phyloP scores from a whole-genome alignment of 1,284 basidiomycete genomes.

The Sphagnurus paluster region DNA sequence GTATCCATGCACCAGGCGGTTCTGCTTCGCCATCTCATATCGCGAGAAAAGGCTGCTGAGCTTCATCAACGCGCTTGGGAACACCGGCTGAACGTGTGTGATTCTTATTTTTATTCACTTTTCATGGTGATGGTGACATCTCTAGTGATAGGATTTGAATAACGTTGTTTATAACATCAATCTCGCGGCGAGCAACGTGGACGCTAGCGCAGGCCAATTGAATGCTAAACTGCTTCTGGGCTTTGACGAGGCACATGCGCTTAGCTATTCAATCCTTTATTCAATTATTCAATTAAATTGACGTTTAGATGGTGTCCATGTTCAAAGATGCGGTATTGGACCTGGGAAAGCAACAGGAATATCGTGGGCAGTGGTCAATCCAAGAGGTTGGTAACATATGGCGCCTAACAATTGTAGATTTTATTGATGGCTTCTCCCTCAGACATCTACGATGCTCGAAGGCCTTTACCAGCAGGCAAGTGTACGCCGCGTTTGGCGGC shows the following conservation, averaged over 20 bases:
- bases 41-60: slow-evolving; percentile 40
- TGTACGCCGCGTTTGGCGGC: background rate
- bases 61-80: slow-evolving; percentile 20
- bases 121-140: too few relatives aligned
- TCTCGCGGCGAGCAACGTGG: slow-evolving; percentile 6
- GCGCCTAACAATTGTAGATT: background rate
- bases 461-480: slow-evolving; percentile 16
- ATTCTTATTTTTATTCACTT: too few relatives aligned
- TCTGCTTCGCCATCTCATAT: slow-evolving; percentile 47
- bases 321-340: slow-evolving; percentile 4
- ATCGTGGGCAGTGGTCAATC: slow-evolving; percentile 2
- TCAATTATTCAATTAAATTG: too few relatives aligned
- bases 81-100: slow-evolving; percentile 22
- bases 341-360: slow-evolving; percentile 9
- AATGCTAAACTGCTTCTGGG: slow-evolving; percentile 5
- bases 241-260: slow-evolving; percentile 13
- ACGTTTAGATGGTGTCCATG: slow-evolving; percentile 7
- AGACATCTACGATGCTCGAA: slow-evolving; percentile 16
- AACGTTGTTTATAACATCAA: slow-evolving; percentile 17
- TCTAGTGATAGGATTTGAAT: slow-evolving; percentile 26
- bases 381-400: slow-evolving; percentile 5
- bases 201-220: slow-evolving; percentile 4
- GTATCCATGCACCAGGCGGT: slow-evolving; percentile 57
- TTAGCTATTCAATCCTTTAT: too few relatives aligned
- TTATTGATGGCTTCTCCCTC: background rate